Evolutionary conservation across 345 rosid species (phyloP).

Genomic region (Citrus glauca): DNA sequence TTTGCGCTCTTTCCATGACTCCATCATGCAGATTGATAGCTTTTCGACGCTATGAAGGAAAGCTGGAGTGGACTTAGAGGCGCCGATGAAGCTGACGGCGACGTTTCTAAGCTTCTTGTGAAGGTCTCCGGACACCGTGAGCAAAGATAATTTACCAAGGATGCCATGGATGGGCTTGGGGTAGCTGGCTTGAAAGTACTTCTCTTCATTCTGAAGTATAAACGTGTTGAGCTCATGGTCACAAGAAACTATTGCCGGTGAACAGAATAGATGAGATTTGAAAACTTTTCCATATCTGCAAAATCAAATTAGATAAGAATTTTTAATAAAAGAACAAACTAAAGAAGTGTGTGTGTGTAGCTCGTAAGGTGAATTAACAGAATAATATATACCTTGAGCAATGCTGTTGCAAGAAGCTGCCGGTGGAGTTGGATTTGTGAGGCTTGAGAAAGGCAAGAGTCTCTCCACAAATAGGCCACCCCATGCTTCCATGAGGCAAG

Average conservation of each 20-base stretch:
- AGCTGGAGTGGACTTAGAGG: constrained; percentile 42
- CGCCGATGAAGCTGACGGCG: constrained; percentile 43
- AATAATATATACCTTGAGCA: constrained; percentile 45
- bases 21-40: constrained; percentile 48
- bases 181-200: constrained; percentile 58
- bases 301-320: too few species aligned
- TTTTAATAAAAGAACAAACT: too few species aligned
- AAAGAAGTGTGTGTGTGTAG: too few species aligned
- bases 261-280: constrained; percentile 77
- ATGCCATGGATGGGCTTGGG: constrained; percentile 76
- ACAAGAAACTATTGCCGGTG: constrained; percentile 76
- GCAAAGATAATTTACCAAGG: constrained; percentile 59
- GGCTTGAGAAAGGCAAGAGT: constrained; percentile 74
- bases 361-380: too few species aligned
- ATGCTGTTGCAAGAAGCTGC: constrained; percentile 60
- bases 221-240: constrained; percentile 74
- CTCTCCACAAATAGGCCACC: constrained; percentile 79
- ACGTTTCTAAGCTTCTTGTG: constrained; percentile 69
- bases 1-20: constrained; percentile 52
- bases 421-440: constrained; percentile 63
- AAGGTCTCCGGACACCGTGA: constrained; percentile 55
- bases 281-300: constrained; percentile 75
- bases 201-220: constrained; percentile 82
- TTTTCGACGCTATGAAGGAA: constrained; percentile 47
- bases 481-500: constrained; percentile 61